Conservation (phyloP, 768 basidiomycete species). For the Boletellus emodensis region DNA sequence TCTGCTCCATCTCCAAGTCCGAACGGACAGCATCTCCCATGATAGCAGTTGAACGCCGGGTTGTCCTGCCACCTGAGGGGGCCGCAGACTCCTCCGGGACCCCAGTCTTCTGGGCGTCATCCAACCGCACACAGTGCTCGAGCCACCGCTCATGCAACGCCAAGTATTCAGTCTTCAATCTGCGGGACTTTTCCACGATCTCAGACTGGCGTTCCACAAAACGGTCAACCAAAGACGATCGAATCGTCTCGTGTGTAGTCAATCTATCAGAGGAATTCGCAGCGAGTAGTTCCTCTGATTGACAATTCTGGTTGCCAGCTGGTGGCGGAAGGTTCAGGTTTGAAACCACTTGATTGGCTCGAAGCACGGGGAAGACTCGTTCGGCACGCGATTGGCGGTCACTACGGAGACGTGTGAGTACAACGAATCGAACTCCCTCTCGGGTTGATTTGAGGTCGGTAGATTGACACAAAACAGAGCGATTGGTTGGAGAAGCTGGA, state of each 20-base stretch:
- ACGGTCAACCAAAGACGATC: slow-evolving; percentile 49
- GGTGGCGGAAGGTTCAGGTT: slow-evolving; percentile 25
- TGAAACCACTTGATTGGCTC: slow-evolving; percentile 51
- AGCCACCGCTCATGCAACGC: slow-evolving; percentile 69
- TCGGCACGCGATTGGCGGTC: slow-evolving; percentile 62
- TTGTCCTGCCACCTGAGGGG: slow-evolving; percentile 52
- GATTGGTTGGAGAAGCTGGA: slow-evolving; percentile 7
- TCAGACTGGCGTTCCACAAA: slow-evolving; percentile 51
- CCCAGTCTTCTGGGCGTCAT: slow-evolving; percentile 41
- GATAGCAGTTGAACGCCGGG: slow-evolving; percentile 65
- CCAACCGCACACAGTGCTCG: slow-evolving; percentile 64
- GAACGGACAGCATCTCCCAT: slow-evolving; percentile 89
- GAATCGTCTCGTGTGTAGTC: slow-evolving; percentile 37
- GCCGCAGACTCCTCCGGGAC: slow-evolving; percentile 36
- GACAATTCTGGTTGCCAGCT: slow-evolving; percentile 36
- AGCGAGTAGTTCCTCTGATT: slow-evolving; percentile 47
- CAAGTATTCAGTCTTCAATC: slow-evolving; percentile 63
- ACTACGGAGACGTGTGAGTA: slow-evolving; percentile 55
- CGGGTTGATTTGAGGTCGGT: slow-evolving; percentile 37
- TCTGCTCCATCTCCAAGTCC: slow-evolving; percentile 95
- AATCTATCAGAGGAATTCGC: slow-evolving; percentile 35
- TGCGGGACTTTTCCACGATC: slow-evolving; percentile 50
- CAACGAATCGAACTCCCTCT: slow-evolving; percentile 61
- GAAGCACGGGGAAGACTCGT: slow-evolving; percentile 58
- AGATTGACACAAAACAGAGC: slow-evolving; percentile 11